These are phyloP conservation scores for Marchantia polymorpha DNA, from an alignment of 225 moss, liverwort and hornwort species.

Conservation along the genomic window DNA sequence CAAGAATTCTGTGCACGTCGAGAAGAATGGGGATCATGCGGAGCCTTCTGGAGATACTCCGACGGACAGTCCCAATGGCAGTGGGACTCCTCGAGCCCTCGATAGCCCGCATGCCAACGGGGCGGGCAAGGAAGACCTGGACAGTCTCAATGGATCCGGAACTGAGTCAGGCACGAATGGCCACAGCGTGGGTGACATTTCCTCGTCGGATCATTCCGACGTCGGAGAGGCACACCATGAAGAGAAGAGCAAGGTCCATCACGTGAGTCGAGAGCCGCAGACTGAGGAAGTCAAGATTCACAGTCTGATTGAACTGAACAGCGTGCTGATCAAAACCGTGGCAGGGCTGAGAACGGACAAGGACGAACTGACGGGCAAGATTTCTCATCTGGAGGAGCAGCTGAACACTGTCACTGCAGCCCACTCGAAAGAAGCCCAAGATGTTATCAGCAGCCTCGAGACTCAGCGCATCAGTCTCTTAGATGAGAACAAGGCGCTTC, in stretches of 20 bases:
- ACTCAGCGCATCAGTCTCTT: slow-evolving; percentile 1
- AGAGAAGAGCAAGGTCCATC: not conserved
- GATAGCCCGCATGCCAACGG: not conserved
- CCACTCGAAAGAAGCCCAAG: slow-evolving; percentile 20
- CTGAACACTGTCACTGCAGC: slow-evolving; percentile 14
- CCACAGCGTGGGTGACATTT: not conserved
- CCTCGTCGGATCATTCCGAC: not conserved
- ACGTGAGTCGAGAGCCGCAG: not conserved
- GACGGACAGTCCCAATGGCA: not conserved
- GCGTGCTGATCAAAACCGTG: slow-evolving; percentile 4
- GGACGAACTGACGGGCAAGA: slow-evolving; percentile 2
- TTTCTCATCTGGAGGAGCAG: slow-evolving; percentile 23
- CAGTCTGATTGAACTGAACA: slow-evolving; percentile 18
- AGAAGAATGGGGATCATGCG: slow-evolving; percentile 9
- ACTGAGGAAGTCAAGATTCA: slow-evolving; percentile 19
- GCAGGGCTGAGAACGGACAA: slow-evolving; percentile 15
- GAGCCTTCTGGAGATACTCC: not conserved
- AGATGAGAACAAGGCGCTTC: slow-evolving; percentile 14
- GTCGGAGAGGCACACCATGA: not conserved
- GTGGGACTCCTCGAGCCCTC: not conserved
- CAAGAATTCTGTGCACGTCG: slow-evolving; percentile 1
- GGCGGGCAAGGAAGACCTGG: not conserved
- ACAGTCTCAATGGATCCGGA: not conserved
- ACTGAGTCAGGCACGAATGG: not conserved
- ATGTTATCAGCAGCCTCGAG: slow-evolving; percentile 9